phyloP scores from a whole-genome alignment of 1,139 yeast genomes.

The Sugiyamaella sp. region DNA sequence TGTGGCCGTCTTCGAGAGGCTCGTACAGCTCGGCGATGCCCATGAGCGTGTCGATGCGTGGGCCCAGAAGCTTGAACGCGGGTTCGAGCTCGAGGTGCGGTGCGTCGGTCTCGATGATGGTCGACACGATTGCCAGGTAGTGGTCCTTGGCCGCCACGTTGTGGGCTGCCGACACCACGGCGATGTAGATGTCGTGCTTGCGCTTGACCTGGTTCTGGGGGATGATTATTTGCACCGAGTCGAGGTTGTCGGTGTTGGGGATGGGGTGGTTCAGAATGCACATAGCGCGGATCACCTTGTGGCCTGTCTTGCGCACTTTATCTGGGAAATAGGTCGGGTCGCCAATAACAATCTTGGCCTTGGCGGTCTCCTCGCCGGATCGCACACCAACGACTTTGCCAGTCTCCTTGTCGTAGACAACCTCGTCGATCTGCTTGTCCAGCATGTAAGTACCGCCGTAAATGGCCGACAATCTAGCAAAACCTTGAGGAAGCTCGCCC shows the following conservation, averaged over 20 bases:
- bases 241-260: constrained; percentile 79
- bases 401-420: constrained; percentile 67
- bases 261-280: constrained; percentile 90
- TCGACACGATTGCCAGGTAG: constrained; percentile 90
- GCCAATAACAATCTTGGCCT: constrained; percentile 92
- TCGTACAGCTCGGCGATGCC: constrained; percentile 92
- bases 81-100: constrained; percentile 94
- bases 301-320: constrained; percentile 81
- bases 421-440: constrained; percentile 92
- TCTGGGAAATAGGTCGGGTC: constrained; percentile 98
- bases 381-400: constrained; percentile 82
- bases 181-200: constrained; percentile 92
- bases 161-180: constrained; percentile 87
- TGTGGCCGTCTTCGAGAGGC: constrained; percentile 80
- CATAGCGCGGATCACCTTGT: constrained; percentile 90
- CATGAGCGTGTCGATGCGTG: constrained; percentile 82
- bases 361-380: constrained; percentile 89
- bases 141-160: constrained; percentile 90
- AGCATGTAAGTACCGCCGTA: constrained; percentile 99
- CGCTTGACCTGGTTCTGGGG: constrained; percentile 96
- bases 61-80: constrained; percentile 88
- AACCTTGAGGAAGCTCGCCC: constrained; percentile 98
- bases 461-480: constrained; percentile 94
- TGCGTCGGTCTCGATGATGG: constrained; percentile 89
- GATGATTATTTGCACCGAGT: constrained; percentile 89